A percentile compares a stretch with the other conserved stretches of the same genome.
These are phyloP conservation scores for Dryadomyces quercivorus DNA, from an alignment of 2,329 filamentous ascomycete species.

Conservation along the genomic window DNA sequence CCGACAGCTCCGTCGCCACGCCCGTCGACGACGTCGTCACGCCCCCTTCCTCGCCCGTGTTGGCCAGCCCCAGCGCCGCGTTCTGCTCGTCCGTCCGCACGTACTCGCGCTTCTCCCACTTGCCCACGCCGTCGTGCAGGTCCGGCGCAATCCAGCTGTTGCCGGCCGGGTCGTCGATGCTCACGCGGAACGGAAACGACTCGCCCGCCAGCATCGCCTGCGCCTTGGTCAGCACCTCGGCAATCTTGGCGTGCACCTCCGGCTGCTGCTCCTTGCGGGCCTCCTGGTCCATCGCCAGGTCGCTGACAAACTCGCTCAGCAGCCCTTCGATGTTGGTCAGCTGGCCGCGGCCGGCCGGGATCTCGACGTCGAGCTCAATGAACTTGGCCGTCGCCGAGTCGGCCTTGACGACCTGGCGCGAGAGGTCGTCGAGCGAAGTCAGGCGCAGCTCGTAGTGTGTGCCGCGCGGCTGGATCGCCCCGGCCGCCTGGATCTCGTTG, in stretches of 20 bases:
- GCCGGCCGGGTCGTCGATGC: conserved; percentile 80
- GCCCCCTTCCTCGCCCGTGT: conserved; percentile 37
- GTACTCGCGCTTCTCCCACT: conserved; percentile 82
- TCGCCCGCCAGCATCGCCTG: conserved; percentile 66
- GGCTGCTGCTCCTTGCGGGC: conserved; percentile 65
- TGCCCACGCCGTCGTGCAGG: conserved; percentile 65
- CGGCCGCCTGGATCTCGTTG: conserved; percentile 87
- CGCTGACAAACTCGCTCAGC: conserved; percentile 63
- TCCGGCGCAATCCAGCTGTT: conserved; percentile 96
- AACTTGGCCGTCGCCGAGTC: conserved; percentile 78
- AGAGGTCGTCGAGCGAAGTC: conserved; percentile 60
- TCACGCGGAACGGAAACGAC: conserved; percentile 77
- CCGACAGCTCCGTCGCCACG: conserved; percentile 15
- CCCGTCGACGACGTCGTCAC: conserved; percentile 9
- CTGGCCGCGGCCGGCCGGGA: conserved; percentile 81
- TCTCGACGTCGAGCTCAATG: conserved; percentile 85
- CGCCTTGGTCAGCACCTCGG: conserved; percentile 61
- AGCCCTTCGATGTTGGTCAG: conserved; percentile 90
- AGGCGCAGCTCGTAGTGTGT: conserved; percentile 73
- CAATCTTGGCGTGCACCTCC: conserved; percentile 67
- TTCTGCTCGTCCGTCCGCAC: conserved; percentile 77
- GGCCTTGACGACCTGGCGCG: conserved; percentile 82
- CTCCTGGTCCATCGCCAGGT: conserved; percentile 73
- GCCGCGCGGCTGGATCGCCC: conserved; percentile 82
- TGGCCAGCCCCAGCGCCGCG: conserved; percentile 64